phyloP scores from a whole-genome alignment of 73 alveolate genomes.

The Tetrahymena elliotti region DNA sequence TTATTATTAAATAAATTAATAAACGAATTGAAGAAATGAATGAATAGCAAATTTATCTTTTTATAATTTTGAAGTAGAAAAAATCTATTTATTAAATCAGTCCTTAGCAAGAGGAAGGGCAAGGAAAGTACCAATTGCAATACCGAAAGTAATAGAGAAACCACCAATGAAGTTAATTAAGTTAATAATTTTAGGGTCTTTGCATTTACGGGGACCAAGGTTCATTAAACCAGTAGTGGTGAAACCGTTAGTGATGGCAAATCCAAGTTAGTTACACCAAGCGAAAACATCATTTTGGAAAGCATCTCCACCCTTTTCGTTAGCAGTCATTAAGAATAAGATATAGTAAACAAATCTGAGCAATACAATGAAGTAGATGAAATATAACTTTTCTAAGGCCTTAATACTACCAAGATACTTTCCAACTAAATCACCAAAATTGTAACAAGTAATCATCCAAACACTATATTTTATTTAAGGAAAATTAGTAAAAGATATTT shows the following conservation, averaged over 20 bases:
- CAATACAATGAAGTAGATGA: not conserved
- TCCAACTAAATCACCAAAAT: conserved; percentile 36
- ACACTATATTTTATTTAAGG: not conserved
- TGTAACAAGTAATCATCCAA: conserved; percentile 4
- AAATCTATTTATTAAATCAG: not conserved
- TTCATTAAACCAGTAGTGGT: conserved; percentile 32
- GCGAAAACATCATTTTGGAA: conserved; percentile 3
- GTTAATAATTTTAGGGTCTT: not conserved
- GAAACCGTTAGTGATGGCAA: conserved; percentile 27
- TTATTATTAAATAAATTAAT: too few species aligned
- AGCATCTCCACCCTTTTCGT: not conserved
- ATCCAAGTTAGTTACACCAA: not conserved
- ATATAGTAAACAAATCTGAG: conserved; percentile 17
- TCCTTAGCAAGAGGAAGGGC: conserved; percentile 16
- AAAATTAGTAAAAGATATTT: not conserved
- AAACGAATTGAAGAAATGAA: not conserved
- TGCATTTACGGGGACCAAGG: conserved; percentile 24
- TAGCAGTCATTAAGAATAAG: conserved; percentile 9
- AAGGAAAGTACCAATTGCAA: conserved; percentile 27
- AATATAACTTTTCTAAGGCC: not conserved
- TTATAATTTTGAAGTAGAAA: not conserved
- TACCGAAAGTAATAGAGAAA: conserved; percentile 29
- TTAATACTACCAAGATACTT: conserved; percentile 25
- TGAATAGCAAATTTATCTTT: not conserved
- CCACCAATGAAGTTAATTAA: conserved; percentile 27